A percentile compares a stretch with the other conserved stretches of the same genome.
phyloP scores from a whole-genome alignment of 78 protist genomes.

The Dictyostelium capitatum region DNA sequence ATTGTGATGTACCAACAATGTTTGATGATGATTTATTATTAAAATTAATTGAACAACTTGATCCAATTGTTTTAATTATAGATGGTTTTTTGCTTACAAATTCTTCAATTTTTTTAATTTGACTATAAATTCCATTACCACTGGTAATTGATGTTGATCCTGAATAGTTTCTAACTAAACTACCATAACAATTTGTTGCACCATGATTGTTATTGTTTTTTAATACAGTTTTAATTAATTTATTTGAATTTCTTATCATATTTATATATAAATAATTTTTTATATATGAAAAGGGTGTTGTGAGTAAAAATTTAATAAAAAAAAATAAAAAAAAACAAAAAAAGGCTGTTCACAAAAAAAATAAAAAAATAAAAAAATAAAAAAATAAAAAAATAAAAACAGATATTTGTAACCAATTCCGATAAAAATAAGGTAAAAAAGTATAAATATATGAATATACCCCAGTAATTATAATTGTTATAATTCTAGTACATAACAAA shows the following conservation, averaged over 20 bases:
- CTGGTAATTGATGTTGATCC: background rate
- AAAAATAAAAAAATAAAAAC: too few species aligned
- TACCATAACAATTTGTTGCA: too few species aligned
- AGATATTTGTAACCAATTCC: too few species aligned
- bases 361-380: background rate
- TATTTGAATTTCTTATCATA: constrained; percentile 7
- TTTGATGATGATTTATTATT: background rate
- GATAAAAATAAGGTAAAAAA: background rate
- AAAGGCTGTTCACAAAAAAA: too few species aligned
- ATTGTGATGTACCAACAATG: background rate
- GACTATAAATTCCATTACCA: background rate
- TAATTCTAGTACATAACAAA: too few species aligned
- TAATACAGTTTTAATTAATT: constrained; percentile 8
- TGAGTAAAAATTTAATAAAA: background rate
- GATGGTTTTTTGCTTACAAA: constrained; percentile 38
- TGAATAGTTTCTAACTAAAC: background rate
- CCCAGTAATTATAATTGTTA: too few species aligned
- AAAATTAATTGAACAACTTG: background rate
- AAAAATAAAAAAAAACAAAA: background rate
- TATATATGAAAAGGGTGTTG: background rate
- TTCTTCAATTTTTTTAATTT: constrained; percentile 36
- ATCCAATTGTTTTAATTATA: background rate
- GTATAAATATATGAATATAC: too few species aligned
- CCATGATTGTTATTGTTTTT: background rate
- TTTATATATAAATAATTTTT: background rate